These are phyloP conservation scores for Wallacemonas sp. DNA, from an alignment of 208 protist genomes.

Conservation along the genomic window DNA sequence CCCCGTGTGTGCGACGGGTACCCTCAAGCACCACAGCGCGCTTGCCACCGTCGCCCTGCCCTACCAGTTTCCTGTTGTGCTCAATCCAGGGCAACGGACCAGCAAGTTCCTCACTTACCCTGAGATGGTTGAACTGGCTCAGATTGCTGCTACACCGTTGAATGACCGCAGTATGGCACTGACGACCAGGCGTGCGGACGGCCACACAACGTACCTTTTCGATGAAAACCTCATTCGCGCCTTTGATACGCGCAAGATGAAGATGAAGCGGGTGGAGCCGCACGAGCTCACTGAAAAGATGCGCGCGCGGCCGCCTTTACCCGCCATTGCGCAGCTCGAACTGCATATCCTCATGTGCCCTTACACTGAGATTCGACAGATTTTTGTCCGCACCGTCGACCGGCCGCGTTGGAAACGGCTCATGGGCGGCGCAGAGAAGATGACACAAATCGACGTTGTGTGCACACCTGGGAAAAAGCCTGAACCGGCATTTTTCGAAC, in stretches of 20 bases:
- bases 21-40: constrained; percentile 64
- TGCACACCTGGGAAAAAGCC: constrained; percentile 36
- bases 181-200: background rate
- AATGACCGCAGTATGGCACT: constrained; percentile 38
- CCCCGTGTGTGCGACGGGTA: constrained; percentile 72
- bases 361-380: constrained; percentile 54
- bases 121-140: constrained; percentile 79
- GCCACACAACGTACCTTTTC: constrained; percentile 33
- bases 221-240: constrained; percentile 48
- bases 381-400: constrained; percentile 80
- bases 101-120: constrained; percentile 91
- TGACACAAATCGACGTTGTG: constrained; percentile 88
- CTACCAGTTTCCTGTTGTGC: constrained; percentile 61
- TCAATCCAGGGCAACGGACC: constrained; percentile 81
- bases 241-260: constrained; percentile 79
- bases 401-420: constrained; percentile 64
- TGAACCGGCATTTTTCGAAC: constrained; percentile 47
- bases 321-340: constrained; percentile 82
- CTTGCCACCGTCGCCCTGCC: constrained; percentile 73
- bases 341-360: constrained; percentile 77
- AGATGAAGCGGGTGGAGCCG: constrained; percentile 69
- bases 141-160: constrained; percentile 33
- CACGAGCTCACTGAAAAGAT: constrained; percentile 42
- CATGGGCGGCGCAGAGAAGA: constrained; percentile 61
- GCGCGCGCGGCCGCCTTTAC: constrained; percentile 41